Base-by-base conservation (phyloP, 805 yeast species). In the Cyberlindnera subsufficiens region DNA sequence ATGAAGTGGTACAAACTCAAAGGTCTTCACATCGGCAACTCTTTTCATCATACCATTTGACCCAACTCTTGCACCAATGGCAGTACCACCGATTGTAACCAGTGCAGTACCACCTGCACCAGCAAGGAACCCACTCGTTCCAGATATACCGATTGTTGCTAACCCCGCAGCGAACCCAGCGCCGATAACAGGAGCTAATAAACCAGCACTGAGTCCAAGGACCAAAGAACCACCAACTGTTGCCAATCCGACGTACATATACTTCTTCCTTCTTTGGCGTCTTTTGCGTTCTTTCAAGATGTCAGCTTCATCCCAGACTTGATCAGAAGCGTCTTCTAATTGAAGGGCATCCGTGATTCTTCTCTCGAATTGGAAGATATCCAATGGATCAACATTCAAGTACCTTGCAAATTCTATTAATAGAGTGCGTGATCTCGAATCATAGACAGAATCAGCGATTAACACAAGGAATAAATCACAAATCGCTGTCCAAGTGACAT, bases 131-230 rank as follows among this genome's bases (percentile, higher is more conserved):
- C 95, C 87, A 14, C 88, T 65, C 0, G 98, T 88, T n/a, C 99
- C 98, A 1, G 86, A 72, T 18, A 95, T 85, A 29, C 99, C 99
- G 18, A 91, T 78, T 0, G 99, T 93, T 1, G 97, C 82, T 33
- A 93, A 69, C 14, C 98, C 99, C 4, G 98, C 98, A 2, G 98
- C 99, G 25, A 93, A 59, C 56, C 99, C 99, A 2, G 98, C 98
- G 39, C 98, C 98, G 56, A 93, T 95, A 3, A 95, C 96, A 0
- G 99, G 99, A 0, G 99, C 99, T 36, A 93, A 67, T 35, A 93
- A 64, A 6, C 99, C 99, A 8, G 96, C 98, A 46, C 96, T 87
- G 16, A 93, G 68, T 2, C 99, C 99, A 45, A 93, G 77, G 2
- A 93, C 96, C 18, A 93, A 68, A 1, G 96, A 90, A 2, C 99